Base-by-base conservation (phyloP, 108 stramenopile species). In the Nitzschia sp. region DNA sequence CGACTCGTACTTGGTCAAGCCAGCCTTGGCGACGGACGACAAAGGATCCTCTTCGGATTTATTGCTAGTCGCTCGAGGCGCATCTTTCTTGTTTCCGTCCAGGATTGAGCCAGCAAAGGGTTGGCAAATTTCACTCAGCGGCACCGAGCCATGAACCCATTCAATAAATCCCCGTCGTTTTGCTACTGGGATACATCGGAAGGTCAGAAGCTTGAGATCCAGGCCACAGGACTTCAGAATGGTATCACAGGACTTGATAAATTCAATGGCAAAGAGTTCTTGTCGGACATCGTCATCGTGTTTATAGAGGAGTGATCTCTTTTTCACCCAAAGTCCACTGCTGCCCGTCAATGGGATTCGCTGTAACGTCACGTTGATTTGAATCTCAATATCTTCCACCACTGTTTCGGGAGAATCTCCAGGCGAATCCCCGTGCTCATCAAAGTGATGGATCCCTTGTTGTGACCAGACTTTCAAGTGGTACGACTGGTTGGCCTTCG, bases 241-340 rank as follows among this genome's bases (percentile, higher is more conserved):
- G 57, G 58, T 44, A 70, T 87, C 85, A 55, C 93, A 94, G 38
- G 77, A 63, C 52, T 81, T 85, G 55, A 94, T 69, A 63, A 94
- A 90, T 60, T 94, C 83, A 27, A 92, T 85, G 0, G 90, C 87
- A 72, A 92, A 86, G 63, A 90, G 79, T 53, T 94, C 93, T 58
- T 94, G 93, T 11, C 90, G 79, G 25, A 94, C 45, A 72, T 94
- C 93, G 52, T 94, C 93, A 44, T 87, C 88, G 58, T 94, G 93
- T 58, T 94, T 94, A 77, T 91, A 94, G 22, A 94, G 71, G 3
- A 94, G 84, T 58, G 85, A 76, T 13, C 90, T 80, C 71, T 84
- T 89, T 16, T 69, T 68, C 21, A 54, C 26, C 48, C 48, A 50
- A 2, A 45, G n/a, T 31, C 50, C 58, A 35, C 54, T 38, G 57